Base-by-base conservation (phyloP, 345 rosid genomes). In the Arabidopsis arenosa region DNA sequence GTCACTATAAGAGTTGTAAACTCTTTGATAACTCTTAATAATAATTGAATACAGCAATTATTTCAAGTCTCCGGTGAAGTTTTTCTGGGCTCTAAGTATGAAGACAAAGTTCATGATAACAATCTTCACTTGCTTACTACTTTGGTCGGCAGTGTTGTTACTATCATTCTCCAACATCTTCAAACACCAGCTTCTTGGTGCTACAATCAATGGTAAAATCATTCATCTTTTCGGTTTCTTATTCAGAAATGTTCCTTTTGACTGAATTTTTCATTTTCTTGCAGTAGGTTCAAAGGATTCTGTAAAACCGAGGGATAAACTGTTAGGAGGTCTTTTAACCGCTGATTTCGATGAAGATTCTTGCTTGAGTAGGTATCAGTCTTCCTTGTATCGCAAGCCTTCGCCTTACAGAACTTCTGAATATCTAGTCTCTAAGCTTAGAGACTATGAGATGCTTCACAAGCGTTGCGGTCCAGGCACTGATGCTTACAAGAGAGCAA, bases 371-470 rank as follows among this genome's bases (percentile, higher is more conserved):
- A 80, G 84, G 39, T 74, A 80, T 54, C 53, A 70, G 32, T 33
- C 17, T 23, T 60, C 41, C 48, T 60, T 73, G 54, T 80, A 73
- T 48, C 83, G 81, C 43, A 80, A 80, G 45, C 6, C 75, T 40
- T 74, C 57, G 2, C 75, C 75, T 5, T 64, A 72, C 65, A 76
- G 45, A 2, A 59, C 81, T 52, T 75, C 81, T 53, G 3, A 65
- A 11, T 63, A 68, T 48, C 84, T 83, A 9, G 14, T 72, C 66
- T 81, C 84, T 33, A 78, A 69, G 36, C 81, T 83, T 11, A 69
- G 81, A 68, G 65, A 17, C 70, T 81, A 83, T 21, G 84, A 81
- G 70, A 51, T 13, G 30, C 84, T 78, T 54, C 84, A 83, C 75
- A 65, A 61, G 63, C 76, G 63, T 10, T 81, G 84, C 11, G 84